Percentiles rank a stretch among this genome's conserved stretches.
These are phyloP conservation scores for Colletotrichum chlorophyti DNA, from an alignment of 2,329 filamentous ascomycete species.

Conservation along the genomic window DNA sequence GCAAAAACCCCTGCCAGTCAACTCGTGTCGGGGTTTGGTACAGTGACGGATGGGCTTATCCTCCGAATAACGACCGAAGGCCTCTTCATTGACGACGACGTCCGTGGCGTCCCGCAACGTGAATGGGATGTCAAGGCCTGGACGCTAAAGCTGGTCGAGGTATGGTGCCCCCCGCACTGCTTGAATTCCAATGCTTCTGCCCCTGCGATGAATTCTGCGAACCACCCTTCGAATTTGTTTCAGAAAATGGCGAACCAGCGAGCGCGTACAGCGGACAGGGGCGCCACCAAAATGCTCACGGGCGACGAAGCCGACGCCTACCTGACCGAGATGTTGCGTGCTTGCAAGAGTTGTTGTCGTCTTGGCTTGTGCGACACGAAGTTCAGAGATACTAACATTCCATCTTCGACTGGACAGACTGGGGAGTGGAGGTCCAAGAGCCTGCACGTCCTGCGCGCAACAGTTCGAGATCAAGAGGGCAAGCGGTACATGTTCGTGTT, in stretches of 20 bases:
- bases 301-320: conserved; percentile 73
- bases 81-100: conserved; percentile 95
- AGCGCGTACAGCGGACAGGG: conserved; percentile 54
- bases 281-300: conserved; percentile 58
- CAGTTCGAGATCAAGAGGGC: conserved; percentile 69
- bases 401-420: conserved; percentile 49
- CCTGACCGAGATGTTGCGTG: conserved; percentile 65
- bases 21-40: conserved; percentile 81
- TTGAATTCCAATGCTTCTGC: conserved; percentile 54
- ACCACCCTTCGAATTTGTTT: conserved; percentile 49
- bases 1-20: conserved; percentile 90
- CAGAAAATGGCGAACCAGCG: conserved; percentile 54
- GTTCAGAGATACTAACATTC: conserved; percentile 51
- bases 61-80: conserved; percentile 93
- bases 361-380: conserved; percentile 55
- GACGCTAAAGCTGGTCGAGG: conserved; percentile 92
- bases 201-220: conserved; percentile 45
- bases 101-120: conserved; percentile 87
- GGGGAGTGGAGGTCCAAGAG: conserved; percentile 63
- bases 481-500: conserved; percentile 72
- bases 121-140: conserved; percentile 99
- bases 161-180: conserved; percentile 77
- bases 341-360: conserved; percentile 70
- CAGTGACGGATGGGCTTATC: conserved; percentile 90
- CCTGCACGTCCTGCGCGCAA: conserved; percentile 68